Evolutionary conservation across 305 asterid species (phyloP), one percentile per base, ranked within the genome.

Genomic region (Fraxinus latifolia): DNA sequence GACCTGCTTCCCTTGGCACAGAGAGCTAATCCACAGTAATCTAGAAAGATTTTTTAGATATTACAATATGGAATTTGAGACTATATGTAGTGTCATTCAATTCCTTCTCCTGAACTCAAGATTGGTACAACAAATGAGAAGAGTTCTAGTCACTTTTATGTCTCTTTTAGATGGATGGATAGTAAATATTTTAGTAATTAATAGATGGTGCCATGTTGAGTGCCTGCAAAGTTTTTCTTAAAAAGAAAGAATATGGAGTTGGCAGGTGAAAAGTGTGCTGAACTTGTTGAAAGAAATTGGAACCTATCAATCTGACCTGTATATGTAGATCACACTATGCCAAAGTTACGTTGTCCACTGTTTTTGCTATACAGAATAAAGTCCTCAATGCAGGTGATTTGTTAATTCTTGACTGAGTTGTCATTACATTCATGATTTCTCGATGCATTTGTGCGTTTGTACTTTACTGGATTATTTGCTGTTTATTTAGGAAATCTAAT

Each of bases 361-460:
- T 31, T 68, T 31, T 68, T 19, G 19, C 39, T 68, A 29, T 68
- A 14, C 19, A 4, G 75, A 68, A 31, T 29, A 25, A 27, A 67
- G 42, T 32, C 42, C 6, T 31, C 76, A 14, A 70, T 70, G 76
- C 76, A 14, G 76, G 76, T 70, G 42, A 70, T 29, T 70, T 4
- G 19, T 27, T 65, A 21, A 23, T 23, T 65, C 34, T 65, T 29
- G 74, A 67, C 74, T 1, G 17, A 67, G 42, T 70, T 31, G 39
- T 33, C 74, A 68, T 68, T 68, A 12, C 74, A 68, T 9, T 68
- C 74, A 33, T 14, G 75, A 70, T 29, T 70, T 70, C 75, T 70
- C 25, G 11, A 29, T 70, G 75, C 75, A 31, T 14, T 6, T 25
- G n/a, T 25, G 12, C n/a, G 0, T 44, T 70, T 79, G 68, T 32